Evolutionary conservation across 495 filamentous ascomycete species (phyloP).

Genomic region (Penicillium chermesinum): DNA sequence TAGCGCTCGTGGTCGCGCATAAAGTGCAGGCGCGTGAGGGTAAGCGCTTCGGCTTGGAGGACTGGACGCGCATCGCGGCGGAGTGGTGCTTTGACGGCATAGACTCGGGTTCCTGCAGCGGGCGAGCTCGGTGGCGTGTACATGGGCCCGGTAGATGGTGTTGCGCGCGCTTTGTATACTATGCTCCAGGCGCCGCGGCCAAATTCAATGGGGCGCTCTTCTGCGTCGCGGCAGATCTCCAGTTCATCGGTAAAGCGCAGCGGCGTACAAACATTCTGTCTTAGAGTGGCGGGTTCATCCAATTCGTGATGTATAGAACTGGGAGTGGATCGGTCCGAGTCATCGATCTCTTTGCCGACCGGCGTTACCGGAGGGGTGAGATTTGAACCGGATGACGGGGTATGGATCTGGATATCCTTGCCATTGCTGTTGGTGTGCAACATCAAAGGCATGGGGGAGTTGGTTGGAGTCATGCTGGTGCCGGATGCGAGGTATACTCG

Average conservation of each 20-base stretch:
- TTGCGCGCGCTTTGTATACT: constrained; percentile 46
- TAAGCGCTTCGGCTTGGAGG: constrained; percentile 47
- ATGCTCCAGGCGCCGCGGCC: constrained; percentile 59
- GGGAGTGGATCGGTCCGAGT: constrained; percentile 3
- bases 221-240: constrained; percentile 27
- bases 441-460: constrained; percentile 26
- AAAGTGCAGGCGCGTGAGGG: constrained; percentile 44
- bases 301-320: constrained; percentile 3
- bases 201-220: constrained; percentile 35
- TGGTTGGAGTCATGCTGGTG: constrained; percentile 4
- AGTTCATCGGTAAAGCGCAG: constrained; percentile 32
- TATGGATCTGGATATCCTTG: constrained; percentile 8
- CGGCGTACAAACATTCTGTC: constrained; percentile 11
- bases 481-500: neutral
- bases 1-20: constrained; percentile 30
- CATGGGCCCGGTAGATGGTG: constrained; percentile 4
- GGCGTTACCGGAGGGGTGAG: constrained; percentile 40
- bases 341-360: constrained; percentile 18
- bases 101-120: constrained; percentile 24
- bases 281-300: constrained; percentile 3
- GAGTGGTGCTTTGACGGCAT: constrained; percentile 53
- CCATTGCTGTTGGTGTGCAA: constrained; percentile 22
- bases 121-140: constrained; percentile 47
- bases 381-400: constrained; percentile 10
- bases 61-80: constrained; percentile 45